Evolutionary conservation across 2,329 filamentous ascomycete species (phyloP).

Genomic region (Pseudocercospora crystallina): DNA sequence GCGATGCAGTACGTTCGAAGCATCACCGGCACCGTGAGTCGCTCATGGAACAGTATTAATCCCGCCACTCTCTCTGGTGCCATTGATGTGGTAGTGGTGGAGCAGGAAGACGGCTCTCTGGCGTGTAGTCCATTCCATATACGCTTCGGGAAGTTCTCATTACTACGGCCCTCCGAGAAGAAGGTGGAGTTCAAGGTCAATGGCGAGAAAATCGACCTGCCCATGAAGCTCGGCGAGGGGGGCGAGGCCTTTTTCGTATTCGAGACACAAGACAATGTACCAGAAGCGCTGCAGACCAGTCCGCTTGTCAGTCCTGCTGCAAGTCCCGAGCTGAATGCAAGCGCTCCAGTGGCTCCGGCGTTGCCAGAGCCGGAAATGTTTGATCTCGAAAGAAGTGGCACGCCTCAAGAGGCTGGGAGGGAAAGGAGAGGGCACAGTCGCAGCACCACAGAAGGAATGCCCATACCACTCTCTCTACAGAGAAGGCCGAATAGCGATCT

Average conservation of each 20-base stretch:
- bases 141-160: conserved; percentile 96
- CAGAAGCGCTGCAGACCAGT: conserved; percentile 91
- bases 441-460: conserved; percentile 31
- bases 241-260: conserved; percentile 99
- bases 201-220: conserved; percentile 83
- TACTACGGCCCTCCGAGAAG: conserved; percentile 92
- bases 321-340: conserved; percentile 69
- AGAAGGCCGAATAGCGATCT: conserved; percentile 48
- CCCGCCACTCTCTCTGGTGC: conserved; percentile 94
- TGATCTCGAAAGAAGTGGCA: conserved; percentile 55
- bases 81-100: conserved; percentile 97
- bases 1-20: conserved; percentile 96
- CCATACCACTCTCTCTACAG: conserved; percentile 14
- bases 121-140: conserved; percentile 97
- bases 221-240: conserved; percentile 97
- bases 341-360: conserved; percentile 39
- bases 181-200: conserved; percentile 99
- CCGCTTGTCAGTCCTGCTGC: conserved; percentile 86
- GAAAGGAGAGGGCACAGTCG: conserved; percentile 22
- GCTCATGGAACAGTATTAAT: conserved; percentile 99
- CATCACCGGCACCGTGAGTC: conserved; percentile 91
- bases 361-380: conserved; percentile 70
- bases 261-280: conserved; percentile 87
- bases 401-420: conserved; percentile 3
- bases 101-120: conserved; percentile 85